Conservation (phyloP, 805 yeast genomes). For the Barnettozyma pratensis region DNA sequence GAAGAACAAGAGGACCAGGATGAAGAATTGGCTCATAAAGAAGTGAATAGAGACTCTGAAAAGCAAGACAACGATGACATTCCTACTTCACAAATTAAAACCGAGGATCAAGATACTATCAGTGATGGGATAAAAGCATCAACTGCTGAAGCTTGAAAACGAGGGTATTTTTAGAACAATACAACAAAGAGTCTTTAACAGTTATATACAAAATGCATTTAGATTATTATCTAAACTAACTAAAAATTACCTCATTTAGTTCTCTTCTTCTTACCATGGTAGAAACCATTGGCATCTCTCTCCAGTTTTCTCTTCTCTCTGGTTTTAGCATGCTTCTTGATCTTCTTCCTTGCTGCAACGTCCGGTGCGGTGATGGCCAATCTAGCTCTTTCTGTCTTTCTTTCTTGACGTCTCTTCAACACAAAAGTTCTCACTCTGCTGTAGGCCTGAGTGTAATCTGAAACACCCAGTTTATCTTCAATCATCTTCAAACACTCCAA, state of each 20-base stretch:
- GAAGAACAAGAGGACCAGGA: not conserved
- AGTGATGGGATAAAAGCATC: too few relatives aligned
- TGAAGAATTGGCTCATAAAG: conserved; percentile 22
- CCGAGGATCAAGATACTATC: too few relatives aligned
- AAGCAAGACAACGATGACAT: not conserved
- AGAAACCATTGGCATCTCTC: conserved; percentile 73
- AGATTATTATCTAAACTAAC: too few relatives aligned
- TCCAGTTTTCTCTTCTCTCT: conserved; percentile 74
- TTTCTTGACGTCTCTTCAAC: conserved; percentile 60
- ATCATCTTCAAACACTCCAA: conserved; percentile 64
- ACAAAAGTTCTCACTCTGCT: conserved; percentile 60
- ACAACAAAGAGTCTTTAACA: too few relatives aligned
- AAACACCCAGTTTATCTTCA: conserved; percentile 64
- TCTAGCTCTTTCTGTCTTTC: conserved; percentile 71
- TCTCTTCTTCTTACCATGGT: conserved; percentile 55
- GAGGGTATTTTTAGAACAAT: too few relatives aligned
- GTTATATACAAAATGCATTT: too few relatives aligned
- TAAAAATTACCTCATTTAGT: not conserved
- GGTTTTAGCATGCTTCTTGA: conserved; percentile 67
- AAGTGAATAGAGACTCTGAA: not conserved
- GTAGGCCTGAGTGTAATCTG: conserved; percentile 58
- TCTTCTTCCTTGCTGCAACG: conserved; percentile 68
- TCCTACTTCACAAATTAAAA: too few relatives aligned
- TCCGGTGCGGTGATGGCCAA: conserved; percentile 78
- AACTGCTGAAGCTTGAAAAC: too few relatives aligned